Conservation (phyloP, 441 rosid genomes). For the Euphorbia schlechtendalii region DNA sequence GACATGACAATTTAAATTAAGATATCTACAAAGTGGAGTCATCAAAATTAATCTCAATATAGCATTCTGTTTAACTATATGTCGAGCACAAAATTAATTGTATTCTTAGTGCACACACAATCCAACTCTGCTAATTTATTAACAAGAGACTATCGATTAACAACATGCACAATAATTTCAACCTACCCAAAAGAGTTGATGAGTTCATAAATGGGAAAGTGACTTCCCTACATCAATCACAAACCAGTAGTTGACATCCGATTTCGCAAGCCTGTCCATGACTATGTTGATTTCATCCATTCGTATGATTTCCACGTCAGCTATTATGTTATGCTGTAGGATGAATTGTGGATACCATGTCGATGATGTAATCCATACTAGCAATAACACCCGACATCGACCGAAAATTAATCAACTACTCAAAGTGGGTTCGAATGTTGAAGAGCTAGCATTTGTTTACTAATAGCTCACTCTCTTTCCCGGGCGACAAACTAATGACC, state of each 20-base stretch:
- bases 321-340: conserved; percentile 52
- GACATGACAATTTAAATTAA: no score
- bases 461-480: conserved; percentile 57
- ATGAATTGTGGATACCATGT: conserved; percentile 76
- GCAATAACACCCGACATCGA: conserved; percentile 49
- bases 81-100: no score
- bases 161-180: no score
- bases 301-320: conserved; percentile 69
- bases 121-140: no score
- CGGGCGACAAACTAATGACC: conserved; percentile 57
- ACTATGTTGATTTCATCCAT: conserved; percentile 60
- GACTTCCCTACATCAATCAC: conserved; percentile 76
- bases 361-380: conserved; percentile 70
- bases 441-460: no score
- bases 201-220: conserved; percentile 17
- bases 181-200: no score
- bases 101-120: no score
- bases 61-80: no score
- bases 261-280: conserved; percentile 63
- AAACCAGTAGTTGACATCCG: conserved; percentile 73
- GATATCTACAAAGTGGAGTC: no score
- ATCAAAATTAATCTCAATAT: no score
- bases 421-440: no score
- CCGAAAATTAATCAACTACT: neutral
- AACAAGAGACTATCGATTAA: no score